Base-by-base conservation (phyloP, 345 rosid species). In the Syzygium grande region DNA sequence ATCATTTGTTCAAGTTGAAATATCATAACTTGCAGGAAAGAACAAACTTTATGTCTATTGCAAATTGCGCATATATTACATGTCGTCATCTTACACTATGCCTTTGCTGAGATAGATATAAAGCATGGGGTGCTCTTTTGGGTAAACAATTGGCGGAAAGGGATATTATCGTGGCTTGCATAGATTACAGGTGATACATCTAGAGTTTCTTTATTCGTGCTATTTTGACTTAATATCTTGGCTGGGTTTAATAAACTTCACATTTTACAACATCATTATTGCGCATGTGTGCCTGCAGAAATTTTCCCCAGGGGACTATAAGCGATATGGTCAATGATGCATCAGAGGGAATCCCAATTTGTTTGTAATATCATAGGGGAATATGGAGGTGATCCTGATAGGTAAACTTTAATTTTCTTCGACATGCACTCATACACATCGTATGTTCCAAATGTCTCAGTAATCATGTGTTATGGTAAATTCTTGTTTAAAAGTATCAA, bases 51-150 rank as follows among this genome's bases (percentile, higher is more conserved):
- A 73, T 3, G 14, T 38, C 80, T 34, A 17, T 38, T 73, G 80
- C 49, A 73, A 73, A 73, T 84, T 55, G 49, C 5, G 27, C 46
- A 52, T 84, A 29, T 85, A 84, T 84, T 30, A 84, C 49, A 88
- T 73, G 65, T 89, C 80, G 34, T 87, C 68, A 15, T 88, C 84
- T 46, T 63, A 84, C 77, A 73, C 88, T 90, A 87, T 86, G 51
- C 86, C 29, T 84, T 85, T 84, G 53, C 84, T 88, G 87, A 59
- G 95, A 87, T 92, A 97, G 99, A 92, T 96, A 98, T 90, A 96
- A 96, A 91, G 99, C 99, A n/a, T 98, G 99, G 99, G 99, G 99
- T 89, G 92, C 98, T 86, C 98, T 98, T 90, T 89, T 98, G 80
- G 99, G 99, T 88, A 91, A 95, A 73, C 99, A 98, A 85, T 91